Base-by-base conservation (phyloP, 2,329 filamentous ascomycete species). In the Dactylellina leptospora region DNA sequence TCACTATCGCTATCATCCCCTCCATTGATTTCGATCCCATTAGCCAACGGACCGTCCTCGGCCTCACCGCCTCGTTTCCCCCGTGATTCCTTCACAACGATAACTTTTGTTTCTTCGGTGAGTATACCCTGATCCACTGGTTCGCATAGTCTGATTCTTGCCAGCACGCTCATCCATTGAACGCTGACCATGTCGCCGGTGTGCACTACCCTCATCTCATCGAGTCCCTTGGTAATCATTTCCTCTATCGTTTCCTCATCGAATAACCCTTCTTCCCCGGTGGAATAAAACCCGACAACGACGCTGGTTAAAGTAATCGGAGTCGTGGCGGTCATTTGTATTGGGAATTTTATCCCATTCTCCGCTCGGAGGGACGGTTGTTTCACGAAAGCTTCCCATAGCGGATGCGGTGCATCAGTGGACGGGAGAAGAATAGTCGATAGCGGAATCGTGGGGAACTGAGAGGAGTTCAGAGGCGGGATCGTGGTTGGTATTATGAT, bases 81-180 rank as follows among this genome's bases (percentile, higher is more conserved):
- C 22, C 60, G 54, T 2, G 59, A 64, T 22, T 73, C 69, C 79
- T 75, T 82, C 79, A 20, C 77, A 20, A 97, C 83, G 22, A 99
- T 88, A 64, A 99, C 91, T 77, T 90, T 92, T 13, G 93, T 99
- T 10, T 83, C 85, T 0, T 91, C 84, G 6, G 88, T 85, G 48
- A 99, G 79, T 3, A 95, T 80, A 6, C 95, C 95, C 80, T 99
- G 95, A 4, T 91, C 87, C 13, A 97, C 92, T 6, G 95, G 95
- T 79, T 99, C 95, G 78, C 93, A 97, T n/a, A 96, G 87, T 50
- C 91, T 88, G 72, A 97, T 90, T 80, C 90, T 92, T 42, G 91
- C 95, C 40, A 99, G 82, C 1, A 73, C 69, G 33, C 69, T 73
- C 69, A 73, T 73, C 69, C 69, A 73, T 48, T 73, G 69, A 20